Base-by-base conservation (phyloP, 2,329 filamentous ascomycete genomes). In the Sclerotinia subarctica region DNA sequence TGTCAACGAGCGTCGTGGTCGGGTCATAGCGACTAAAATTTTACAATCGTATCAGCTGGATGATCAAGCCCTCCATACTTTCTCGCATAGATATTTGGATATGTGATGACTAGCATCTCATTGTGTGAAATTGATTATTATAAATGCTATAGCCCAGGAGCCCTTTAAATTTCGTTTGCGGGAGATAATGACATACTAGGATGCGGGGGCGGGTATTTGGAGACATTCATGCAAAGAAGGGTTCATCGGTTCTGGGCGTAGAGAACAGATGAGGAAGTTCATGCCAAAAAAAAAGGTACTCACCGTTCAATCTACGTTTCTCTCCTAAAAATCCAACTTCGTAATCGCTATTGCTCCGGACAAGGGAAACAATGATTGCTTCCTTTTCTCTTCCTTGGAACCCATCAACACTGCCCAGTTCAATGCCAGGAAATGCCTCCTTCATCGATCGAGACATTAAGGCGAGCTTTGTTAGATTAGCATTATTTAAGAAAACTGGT, bases 371-470 rank as follows among this genome's bases (percentile, higher is more conserved):
- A 51, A 99, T 86, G 21, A 99, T 90, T 2, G 92, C 95, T 79
- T 99, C 95, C 79, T 99, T 99, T 79, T 99, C 95, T 24, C 95
- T 88, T 46, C 95, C 95, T 79, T 99, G 95, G 78, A 99, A 99
- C 2, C 94, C 95, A 78, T 99, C 95, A 2, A 99, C 92, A 74
- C 93, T 97, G 46, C 95, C 95, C n/a, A 99, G 83, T 78, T 99
- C 95, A 63, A 99, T 88, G 17, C 90, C 93, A 0, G 91, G 90
- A 74, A 90, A 96, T 51, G 83, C 82, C 69, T 95, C 91, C 77
- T 94, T 95, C 62, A 99, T 84, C 72, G 90, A 84, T 49, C 84
- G 81, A 17, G 93, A 89, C 64, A 98, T 82, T 15, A 96, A 80
- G 5, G 91, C 90, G 47, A 97, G 85, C 86, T 96, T 72, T 68